Evolutionary conservation across 2,329 filamentous ascomycete genomes (phyloP), one percentile per base, ranked within the genome.

Genomic region (Penicillium capsulatum): DNA sequence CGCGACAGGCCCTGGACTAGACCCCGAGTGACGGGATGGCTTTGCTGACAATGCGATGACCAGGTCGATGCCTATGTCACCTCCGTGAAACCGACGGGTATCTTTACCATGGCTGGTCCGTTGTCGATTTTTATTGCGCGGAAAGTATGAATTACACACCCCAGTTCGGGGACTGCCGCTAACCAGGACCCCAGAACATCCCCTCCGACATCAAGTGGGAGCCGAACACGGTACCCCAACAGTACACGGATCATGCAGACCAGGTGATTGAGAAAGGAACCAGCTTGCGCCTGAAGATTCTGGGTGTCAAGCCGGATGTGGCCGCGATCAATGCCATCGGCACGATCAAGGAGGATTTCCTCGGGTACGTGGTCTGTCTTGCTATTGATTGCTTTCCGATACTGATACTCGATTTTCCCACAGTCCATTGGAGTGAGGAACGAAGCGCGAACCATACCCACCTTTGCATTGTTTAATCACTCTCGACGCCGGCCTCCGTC

Each of bases 261-360:
- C 87, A 90, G 51, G 83, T 89, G 24, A 94, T 98, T 58, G 90
- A 97, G 68, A 88, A 89, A 44, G 88, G 89, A 33, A 94, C 90
- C 11, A 91, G 95, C 56, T 81, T 98, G 48, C 86, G 92, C 32
- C 80, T 97, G 51, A 96, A 96, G 70, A 83, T 98, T 49, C 87
- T 96, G 55, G 92, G 92, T 67, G 86, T 91, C 35, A 81, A 94
- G 67, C 90, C 86, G 50, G 92, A 97, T 64, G 87, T 97, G 36
- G 88, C 87, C 47, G 84, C 87, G 63, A 94, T 98, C 79, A 96
- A 86, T 76, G 92, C 91, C 26, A 94, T 98, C 65, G 92, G 90
- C 45, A 97, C 88, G 54, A 96, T 98, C 71, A 95, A 94, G 69
- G 91, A 84, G 62, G 79, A 72, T 54, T 73, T 65, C 50, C 61